Percentiles rank a stretch among this genome's conserved stretches.
Conservation (phyloP, 108 stramenopile species). For the Seminavis robusta region DNA sequence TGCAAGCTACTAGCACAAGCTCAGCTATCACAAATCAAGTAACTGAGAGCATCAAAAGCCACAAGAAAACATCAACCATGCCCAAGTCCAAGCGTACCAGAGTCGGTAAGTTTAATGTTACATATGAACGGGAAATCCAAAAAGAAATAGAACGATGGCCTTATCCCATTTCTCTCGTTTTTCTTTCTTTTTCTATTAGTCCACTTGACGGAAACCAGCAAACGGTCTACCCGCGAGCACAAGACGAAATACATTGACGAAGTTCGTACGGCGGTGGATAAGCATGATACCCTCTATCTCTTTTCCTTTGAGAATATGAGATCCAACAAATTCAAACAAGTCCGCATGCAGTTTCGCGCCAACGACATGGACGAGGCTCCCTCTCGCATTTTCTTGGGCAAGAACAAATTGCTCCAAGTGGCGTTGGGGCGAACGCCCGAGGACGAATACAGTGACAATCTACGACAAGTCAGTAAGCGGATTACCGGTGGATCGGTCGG, state of each 20-base stretch:
- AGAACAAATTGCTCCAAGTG: constrained; percentile 94
- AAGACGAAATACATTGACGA: constrained; percentile 83
- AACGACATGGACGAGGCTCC: constrained; percentile 16
- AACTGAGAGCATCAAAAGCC: too few species aligned
- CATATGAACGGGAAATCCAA: background rate
- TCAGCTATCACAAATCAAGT: too few species aligned
- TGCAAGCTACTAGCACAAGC: too few species aligned
- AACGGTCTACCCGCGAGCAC: constrained; percentile 87
- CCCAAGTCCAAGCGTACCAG: constrained; percentile 32
- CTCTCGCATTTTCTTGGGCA: constrained; percentile 93
- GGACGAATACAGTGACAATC: constrained; percentile 94
- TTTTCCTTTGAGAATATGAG: constrained; percentile 96
- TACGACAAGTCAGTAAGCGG: constrained; percentile 78
- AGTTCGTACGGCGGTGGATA: constrained; percentile 85
- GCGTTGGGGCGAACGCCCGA: constrained; percentile 85
- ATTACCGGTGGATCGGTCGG: constrained; percentile 82
- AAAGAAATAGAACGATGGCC: background rate
- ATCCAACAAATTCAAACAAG: constrained; percentile 91
- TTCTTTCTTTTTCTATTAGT: constrained; percentile 45
- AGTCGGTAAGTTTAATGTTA: constrained; percentile 17
- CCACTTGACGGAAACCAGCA: constrained; percentile 88
- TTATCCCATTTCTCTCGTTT: background rate
- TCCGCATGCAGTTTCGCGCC: constrained; percentile 82
- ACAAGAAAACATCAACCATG: too few species aligned
- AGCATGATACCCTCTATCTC: constrained; percentile 79